These are phyloP conservation scores for Yamadazyma triangularis DNA, from an alignment of 1,139 yeast species.

Conservation along the genomic window DNA sequence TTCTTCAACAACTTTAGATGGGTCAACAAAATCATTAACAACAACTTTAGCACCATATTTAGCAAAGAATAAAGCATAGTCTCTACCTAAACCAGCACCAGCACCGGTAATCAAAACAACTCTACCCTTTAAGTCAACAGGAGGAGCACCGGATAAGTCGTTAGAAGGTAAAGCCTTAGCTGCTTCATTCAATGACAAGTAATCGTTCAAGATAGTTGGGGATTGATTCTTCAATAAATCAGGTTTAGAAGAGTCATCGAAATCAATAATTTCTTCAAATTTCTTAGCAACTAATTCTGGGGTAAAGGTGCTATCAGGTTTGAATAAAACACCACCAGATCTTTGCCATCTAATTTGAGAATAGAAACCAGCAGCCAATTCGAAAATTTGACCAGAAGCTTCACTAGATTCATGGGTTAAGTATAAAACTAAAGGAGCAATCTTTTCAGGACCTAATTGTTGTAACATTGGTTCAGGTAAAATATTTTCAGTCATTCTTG, in stretches of 20 bases:
- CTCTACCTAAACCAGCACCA: constrained; percentile 91
- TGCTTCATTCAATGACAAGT: constrained; percentile 46
- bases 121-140: constrained; percentile 63
- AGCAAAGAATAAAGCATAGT: constrained; percentile 82
- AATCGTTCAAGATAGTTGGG: constrained; percentile 64
- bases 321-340: constrained; percentile 79
- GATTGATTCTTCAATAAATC: constrained; percentile 54
- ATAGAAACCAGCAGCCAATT: constrained; percentile 91
- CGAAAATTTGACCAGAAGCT: constrained; percentile 71
- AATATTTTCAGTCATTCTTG: constrained; percentile 92
- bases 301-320: constrained; percentile 71
- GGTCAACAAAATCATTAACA: constrained; percentile 83
- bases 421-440: constrained; percentile 85
- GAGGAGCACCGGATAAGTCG: constrained; percentile 49
- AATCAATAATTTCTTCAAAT: constrained; percentile 62
- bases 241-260: constrained; percentile 50
- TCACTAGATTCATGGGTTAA: constrained; percentile 65
- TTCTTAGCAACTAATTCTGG: constrained; percentile 79
- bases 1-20: constrained; percentile 71
- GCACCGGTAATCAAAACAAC: constrained; percentile 95
- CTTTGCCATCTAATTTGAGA: constrained; percentile 96
- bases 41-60: constrained; percentile 94
- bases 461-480: constrained; percentile 83
- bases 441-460: constrained; percentile 78
- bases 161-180: constrained; percentile 54